Evolutionary conservation across 192 early-diverging fungal species (phyloP).

Genomic region (Piromyces finnis): DNA sequence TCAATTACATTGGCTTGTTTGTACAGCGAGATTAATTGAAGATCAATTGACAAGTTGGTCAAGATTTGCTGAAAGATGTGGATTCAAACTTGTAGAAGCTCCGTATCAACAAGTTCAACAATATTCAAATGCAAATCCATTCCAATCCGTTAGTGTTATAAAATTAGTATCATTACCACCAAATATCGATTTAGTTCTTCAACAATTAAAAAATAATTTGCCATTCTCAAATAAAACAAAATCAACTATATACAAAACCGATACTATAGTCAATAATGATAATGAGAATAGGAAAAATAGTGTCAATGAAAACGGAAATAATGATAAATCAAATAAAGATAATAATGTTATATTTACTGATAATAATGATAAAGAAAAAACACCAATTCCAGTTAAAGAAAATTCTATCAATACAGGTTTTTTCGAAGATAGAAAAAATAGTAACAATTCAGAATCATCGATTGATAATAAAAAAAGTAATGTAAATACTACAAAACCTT

Average conservation of each 20-base stretch:
- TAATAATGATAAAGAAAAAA: not conserved
- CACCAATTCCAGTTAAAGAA: not conserved
- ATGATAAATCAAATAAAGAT: not conserved
- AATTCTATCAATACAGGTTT: not conserved
- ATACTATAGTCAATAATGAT: not conserved
- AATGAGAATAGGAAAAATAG: not conserved
- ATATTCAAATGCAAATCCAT: constrained; percentile 69
- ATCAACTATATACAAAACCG: constrained; percentile 3
- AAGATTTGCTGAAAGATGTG: constrained; percentile 63
- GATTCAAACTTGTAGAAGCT: constrained; percentile 76
- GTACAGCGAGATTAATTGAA: constrained; percentile 72
- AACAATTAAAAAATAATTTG: constrained; percentile 27
- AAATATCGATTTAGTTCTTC: not conserved
- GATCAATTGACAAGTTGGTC: constrained; percentile 68
- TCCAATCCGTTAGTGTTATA: constrained; percentile 50
- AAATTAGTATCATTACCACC: constrained; percentile 40
- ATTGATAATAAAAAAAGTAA: not conserved
- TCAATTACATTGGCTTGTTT: constrained; percentile 87
- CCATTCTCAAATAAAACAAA: constrained; percentile 3
- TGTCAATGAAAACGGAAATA: not conserved
- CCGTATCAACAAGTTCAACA: constrained; percentile 51
- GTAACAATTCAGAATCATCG: not conserved
- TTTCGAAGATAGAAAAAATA: not conserved
- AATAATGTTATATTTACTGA: not conserved
- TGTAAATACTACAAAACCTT: not conserved